Base-by-base conservation (phyloP, 2,329 filamentous ascomycete genomes). In the Lachnellula occidentalis region DNA sequence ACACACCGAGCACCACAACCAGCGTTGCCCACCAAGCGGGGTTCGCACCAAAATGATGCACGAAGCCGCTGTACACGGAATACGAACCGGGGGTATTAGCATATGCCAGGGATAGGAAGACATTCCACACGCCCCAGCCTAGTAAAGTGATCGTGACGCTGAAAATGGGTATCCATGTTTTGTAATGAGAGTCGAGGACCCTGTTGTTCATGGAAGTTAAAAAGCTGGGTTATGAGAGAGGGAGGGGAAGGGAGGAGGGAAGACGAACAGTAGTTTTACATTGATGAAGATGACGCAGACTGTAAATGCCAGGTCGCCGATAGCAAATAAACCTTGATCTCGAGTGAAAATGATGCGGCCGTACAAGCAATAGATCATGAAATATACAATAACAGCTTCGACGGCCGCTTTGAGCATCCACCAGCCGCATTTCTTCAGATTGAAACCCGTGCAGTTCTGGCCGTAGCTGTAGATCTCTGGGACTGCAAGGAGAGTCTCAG, bases 71-170 rank as follows among this genome's bases (percentile, higher is more conserved):
- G 22, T 80, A 80, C 2, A 95, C 87, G 58, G 86, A 79, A 70
- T 95, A 96, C 2, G 75, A 74, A 21, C 74, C 76, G 0, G 75
- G 72, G 15, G 68, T 66, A 1, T 79, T 78, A 50, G 69, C 65
- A 50, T 76, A 90, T 31, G 81, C 74, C 11, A 66, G 69, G 0
- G 83, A 80, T 34, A 96, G 79, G 58, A 92, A 78, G 49, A 95
- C 71, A 68, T 89, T 90, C 90, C 90, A 96, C 17, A 92, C 69
- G 73, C 90, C 96, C 91, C 92, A 96, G 46, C 87, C 89, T 2
- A 67, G 64, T 2, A 85, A 68, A 1, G 85, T 87, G 57, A 86
- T 58, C 34, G 81, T 46, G 63, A 86, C 78, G 12, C 80, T 79
- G 48, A 75, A 64, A 53, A 75, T 75, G 3, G 84, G 84, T 41